Conservation (phyloP, 495 filamentous ascomycete genomes). For the Coniosporium apollinis region DNA sequence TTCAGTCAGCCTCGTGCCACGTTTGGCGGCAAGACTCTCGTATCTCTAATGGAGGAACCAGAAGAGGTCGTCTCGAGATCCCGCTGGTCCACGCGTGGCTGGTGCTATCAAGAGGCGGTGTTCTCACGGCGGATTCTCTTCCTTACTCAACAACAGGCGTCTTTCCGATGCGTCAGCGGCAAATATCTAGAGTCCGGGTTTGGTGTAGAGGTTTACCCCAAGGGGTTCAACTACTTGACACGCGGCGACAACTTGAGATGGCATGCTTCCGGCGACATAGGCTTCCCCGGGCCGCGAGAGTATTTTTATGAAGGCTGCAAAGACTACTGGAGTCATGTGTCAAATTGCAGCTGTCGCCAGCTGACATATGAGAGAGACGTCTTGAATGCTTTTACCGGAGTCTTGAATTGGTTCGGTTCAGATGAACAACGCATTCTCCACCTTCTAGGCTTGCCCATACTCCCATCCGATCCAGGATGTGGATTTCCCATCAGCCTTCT, state of each 20-base stretch:
- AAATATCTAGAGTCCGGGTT: neutral
- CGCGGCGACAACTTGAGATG: neutral
- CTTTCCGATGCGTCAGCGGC: neutral
- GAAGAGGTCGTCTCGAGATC: neutral
- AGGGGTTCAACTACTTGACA: neutral
- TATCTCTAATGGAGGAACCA: neutral
- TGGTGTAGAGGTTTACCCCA: no score
- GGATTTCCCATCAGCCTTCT: neutral
- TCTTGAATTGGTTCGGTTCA: neutral
- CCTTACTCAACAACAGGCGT: neutral
- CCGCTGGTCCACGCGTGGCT: neutral
- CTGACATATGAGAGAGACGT: neutral
- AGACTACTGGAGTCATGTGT: neutral
- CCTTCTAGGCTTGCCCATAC: neutral
- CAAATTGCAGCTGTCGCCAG: neutral
- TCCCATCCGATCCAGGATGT: neutral
- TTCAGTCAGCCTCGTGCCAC: neutral
- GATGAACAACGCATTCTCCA: neutral
- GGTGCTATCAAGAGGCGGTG: neutral
- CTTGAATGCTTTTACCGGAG: neutral
- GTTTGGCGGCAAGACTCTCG: neutral
- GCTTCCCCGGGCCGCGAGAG: neutral
- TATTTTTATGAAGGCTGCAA: no score
- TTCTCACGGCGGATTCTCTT: neutral
- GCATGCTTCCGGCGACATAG: neutral